A percentile compares a stretch with the other conserved stretches of the same genome.
Evolutionary conservation across 2,329 filamentous ascomycete species (phyloP).

Genomic region (Aspergillus thermomutatus): DNA sequence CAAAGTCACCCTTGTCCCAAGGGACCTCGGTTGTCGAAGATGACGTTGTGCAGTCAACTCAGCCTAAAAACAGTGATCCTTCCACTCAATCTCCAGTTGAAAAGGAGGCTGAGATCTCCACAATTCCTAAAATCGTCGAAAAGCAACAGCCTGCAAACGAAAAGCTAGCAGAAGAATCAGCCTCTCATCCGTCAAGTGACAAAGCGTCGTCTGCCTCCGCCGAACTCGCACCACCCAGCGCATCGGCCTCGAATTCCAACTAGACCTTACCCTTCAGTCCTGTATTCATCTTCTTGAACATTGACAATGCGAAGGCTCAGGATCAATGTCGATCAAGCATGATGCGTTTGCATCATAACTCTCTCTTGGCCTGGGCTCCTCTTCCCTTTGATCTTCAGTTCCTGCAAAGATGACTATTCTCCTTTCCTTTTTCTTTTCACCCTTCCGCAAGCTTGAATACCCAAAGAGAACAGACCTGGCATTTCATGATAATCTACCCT

Average conservation of each 20-base stretch:
- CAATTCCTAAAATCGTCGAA: neutral
- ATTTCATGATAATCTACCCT: neutral
- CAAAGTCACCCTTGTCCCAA: slow-evolving; percentile 32
- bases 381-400: neutral
- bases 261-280: neutral
- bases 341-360: neutral
- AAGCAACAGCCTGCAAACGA: neutral
- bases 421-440: neutral
- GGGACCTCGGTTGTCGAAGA: slow-evolving; percentile 23
- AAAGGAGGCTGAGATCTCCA: neutral
- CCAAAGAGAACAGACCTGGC: neutral
- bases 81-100: neutral
- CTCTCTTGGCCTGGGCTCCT: neutral
- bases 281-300: neutral
- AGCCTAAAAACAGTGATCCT: neutral
- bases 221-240: neutral
- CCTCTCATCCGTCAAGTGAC: neutral
- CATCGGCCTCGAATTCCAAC: neutral
- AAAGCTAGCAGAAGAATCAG: neutral
- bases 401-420: neutral
- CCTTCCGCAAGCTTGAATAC: neutral
- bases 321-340: neutral
- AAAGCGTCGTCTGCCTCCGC: neutral
- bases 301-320: too few species aligned
- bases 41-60: slow-evolving; percentile 3